Base-by-base conservation (phyloP, 129 eudicot species). In the Dittrichia graveolens region DNA sequence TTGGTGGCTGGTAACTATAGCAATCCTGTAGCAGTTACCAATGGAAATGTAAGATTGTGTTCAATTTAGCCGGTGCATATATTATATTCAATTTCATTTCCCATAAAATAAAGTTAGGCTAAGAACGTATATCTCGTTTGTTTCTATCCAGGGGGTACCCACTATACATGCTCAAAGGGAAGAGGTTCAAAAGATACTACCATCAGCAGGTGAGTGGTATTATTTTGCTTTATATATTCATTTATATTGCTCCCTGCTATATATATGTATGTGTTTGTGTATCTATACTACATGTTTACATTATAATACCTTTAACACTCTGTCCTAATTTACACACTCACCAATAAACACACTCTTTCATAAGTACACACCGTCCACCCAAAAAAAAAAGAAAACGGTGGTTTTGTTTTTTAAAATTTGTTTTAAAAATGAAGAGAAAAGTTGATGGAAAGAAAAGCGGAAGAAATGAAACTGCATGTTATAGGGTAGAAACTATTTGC, bases 1-100 rank as follows among this genome's bases (percentile, higher is more conserved):
- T 62, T 72, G 65, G 60, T 75, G 57, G 78, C 73, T 47, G 81
- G 71, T 52, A 78, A 85, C 38, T 65, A 85, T 69, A 81, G 45
- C 67, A 67, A 72, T 49, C 72, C 69, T 56, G 59, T 68, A 16
- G 45, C 79, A 16, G 67, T 65, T 83, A 75, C 57, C 61, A 85
- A 85, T 69, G 88, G 86, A 82, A 93, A 84, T 78, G 96, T 93
- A 90, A 79, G 95, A 48, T 68, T 62, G 39, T 66, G 38, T 72
- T 44, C 71, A 49, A 50, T 13, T 50, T n/a, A 4, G 24, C 14
- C 47, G 13, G 7, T 48, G 45, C 39, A 41, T 40, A 12, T 59
- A 44, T 38, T 4, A 19, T 14, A 54, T 77, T 71, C 5, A 7
- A 7, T 50, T 43, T 45, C 43, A 50, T 66, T 16, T 46, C 8